These are phyloP conservation scores for Afroboletus lepidellus DNA, from an alignment of 1,284 basidiomycete genomes.

Conservation along the genomic window DNA sequence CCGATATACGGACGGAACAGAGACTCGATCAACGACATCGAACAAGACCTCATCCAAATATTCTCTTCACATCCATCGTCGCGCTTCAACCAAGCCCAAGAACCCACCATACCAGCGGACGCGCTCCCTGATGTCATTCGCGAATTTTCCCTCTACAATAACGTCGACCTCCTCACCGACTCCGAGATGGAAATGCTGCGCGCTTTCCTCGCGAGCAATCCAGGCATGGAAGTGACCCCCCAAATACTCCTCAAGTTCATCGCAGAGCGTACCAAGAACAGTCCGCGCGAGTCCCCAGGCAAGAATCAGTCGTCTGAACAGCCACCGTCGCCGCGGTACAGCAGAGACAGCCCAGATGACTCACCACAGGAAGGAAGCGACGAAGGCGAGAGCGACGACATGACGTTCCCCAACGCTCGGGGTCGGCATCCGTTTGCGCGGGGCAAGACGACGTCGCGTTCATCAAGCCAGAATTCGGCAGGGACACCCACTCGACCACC, in stretches of 20 bases:
- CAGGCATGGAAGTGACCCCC: slow-evolving; percentile 66
- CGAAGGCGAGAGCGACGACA: slow-evolving; percentile 29
- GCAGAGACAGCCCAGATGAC: slow-evolving; percentile 30
- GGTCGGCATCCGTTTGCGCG: slow-evolving; percentile 34
- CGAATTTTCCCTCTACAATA: slow-evolving; percentile 56
- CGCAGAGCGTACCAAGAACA: slow-evolving; percentile 55
- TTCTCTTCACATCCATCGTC: slow-evolving; percentile 62
- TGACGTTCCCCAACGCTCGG: slow-evolving; percentile 31
- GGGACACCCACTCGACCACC: slow-evolving; percentile 46
- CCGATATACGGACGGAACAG: slow-evolving; percentile 51
- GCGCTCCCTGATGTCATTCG: slow-evolving; percentile 66
- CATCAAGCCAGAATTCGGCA: slow-evolving; percentile 55
- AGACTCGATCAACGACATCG: slow-evolving; percentile 66
- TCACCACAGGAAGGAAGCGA: slow-evolving; percentile 32
- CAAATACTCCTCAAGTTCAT: slow-evolving; percentile 63
- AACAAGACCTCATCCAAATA: slow-evolving; percentile 61
- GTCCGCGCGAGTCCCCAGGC: slow-evolving; percentile 41
- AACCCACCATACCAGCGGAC: slow-evolving; percentile 62
- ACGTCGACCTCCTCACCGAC: slow-evolving; percentile 54
- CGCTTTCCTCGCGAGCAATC: slow-evolving; percentile 53
- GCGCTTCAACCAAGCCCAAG: slow-evolving; percentile 51
- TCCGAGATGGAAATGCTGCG: slow-evolving; percentile 60
- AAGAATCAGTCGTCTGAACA: slow-evolving; percentile 30
- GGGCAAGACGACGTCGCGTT: slow-evolving; percentile 40
- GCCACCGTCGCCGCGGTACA: slow-evolving; percentile 16